Base-by-base conservation (phyloP, 2,329 filamentous ascomycete genomes). In the Beauveria bassiana region DNA sequence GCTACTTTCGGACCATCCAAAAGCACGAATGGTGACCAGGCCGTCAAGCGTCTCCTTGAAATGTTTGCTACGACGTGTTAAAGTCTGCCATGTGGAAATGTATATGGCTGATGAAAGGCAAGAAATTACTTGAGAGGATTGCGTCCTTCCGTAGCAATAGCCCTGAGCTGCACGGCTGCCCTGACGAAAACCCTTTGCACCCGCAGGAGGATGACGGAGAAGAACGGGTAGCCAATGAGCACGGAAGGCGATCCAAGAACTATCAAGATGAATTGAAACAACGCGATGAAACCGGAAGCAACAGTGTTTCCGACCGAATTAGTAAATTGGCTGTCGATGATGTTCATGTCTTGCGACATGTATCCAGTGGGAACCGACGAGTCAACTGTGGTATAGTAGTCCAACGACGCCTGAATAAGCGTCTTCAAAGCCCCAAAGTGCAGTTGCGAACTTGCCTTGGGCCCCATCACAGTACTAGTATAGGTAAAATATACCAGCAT, bases 301-400 rank as follows among this genome's bases (percentile, higher is more conserved):
- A 43, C 16, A 9, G 47, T 60, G n/a, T 60, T 60, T 2, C 38
- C 40, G 26, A 53, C 49, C 7, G 40, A 31, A 18, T 38, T 46
- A 2, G 58, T 60, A 52, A 60, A 53, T 16, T 52, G 47, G 26
- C 26, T 60, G 40, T 60, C 58, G 4, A 60, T 46, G 5, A 34
- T 53, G 40, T 28, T 52, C 58, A 60, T 60, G 26, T 60, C 49
- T 24, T 53, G 58, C 38, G 58, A 60, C 58, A 60, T 54, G 49
- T 60, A 60, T 22, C 58, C 58, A 7, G 58, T 60, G 5, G 58
- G 58, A 7, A 60, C 58, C 26, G 58, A 60, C n/a, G 58, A 60
- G 40, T 60, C 58, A 8, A 60, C 58, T 16, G 58, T 60, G 12
- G 49, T 60, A 28, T 53, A 60, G 28, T 54, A 60, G 14, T 60